A percentile compares a stretch with the other conserved stretches of the same genome.
Conservation (phyloP, 108 stramenopile genomes). For the Nitzschia sp. region DNA sequence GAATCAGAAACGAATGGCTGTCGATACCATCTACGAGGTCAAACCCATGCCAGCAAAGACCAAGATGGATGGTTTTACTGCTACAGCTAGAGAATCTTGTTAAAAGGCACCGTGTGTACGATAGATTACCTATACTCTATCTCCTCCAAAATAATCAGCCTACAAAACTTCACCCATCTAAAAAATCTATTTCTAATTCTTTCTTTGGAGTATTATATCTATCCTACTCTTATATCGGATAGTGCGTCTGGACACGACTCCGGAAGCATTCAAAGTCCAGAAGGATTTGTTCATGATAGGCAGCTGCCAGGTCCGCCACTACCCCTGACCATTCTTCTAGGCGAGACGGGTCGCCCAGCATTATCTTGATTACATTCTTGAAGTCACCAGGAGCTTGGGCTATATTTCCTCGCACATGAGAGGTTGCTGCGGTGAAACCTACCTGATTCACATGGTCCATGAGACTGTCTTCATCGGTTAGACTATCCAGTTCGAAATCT, state of each 20-base stretch:
- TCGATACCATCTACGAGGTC: slow-evolving; percentile 78
- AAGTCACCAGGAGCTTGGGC: slow-evolving; percentile 59
- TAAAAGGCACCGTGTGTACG: too few species aligned
- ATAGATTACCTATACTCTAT: too few species aligned
- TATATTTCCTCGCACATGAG: slow-evolving; percentile 62
- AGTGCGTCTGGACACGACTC: slow-evolving; percentile 49
- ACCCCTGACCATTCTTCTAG: slow-evolving; percentile 46
- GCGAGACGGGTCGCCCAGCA: slow-evolving; percentile 32
- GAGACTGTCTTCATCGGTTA: slow-evolving; percentile 34
- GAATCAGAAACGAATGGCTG: slow-evolving; percentile 62
- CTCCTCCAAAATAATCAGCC: too few species aligned
- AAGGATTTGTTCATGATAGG: slow-evolving; percentile 51
- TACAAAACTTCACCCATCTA: too few species aligned
- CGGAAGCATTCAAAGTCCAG: slow-evolving; percentile 63
- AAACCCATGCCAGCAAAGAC: slow-evolving; percentile 80
- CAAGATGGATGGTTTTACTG: slow-evolving; percentile 25
- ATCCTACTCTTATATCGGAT: too few species aligned
- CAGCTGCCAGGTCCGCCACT: slow-evolving; percentile 43
- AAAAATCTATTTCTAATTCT: too few species aligned
- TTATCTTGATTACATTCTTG: slow-evolving; percentile 54
- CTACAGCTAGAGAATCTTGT: not conserved
- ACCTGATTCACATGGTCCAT: slow-evolving; percentile 52
- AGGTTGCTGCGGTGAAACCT: slow-evolving; percentile 53
- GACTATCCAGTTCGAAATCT: slow-evolving; percentile 31
- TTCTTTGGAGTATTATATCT: too few species aligned